Evolutionary conservation across 441 rosid species (phyloP).

Genomic region (Populus hybrid): DNA sequence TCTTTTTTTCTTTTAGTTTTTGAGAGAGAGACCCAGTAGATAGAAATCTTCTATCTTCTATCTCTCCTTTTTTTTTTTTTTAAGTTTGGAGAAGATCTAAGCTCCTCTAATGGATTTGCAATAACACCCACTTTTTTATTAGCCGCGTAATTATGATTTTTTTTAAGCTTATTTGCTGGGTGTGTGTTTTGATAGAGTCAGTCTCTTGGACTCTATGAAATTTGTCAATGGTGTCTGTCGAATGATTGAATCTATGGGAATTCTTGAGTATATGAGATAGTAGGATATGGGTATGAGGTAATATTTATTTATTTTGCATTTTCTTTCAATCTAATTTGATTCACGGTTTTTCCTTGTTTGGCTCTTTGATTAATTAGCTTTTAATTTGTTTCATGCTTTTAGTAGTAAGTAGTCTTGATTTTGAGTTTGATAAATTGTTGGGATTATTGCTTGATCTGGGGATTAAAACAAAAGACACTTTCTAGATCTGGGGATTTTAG

Average conservation of each 20-base stretch:
- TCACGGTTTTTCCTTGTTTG: too few relatives aligned
- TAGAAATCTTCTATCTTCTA: too few relatives aligned
- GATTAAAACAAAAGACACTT: too few relatives aligned
- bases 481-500: not conserved
- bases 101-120: constrained; percentile 42
- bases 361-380: too few relatives aligned
- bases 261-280: constrained; percentile 32
- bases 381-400: too few relatives aligned
- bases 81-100: too few relatives aligned
- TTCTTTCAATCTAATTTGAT: too few relatives aligned
- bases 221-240: constrained; percentile 25
- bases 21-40: too few relatives aligned
- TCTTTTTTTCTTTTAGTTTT: too few relatives aligned
- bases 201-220: too few relatives aligned
- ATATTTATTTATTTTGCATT: constrained; percentile 11
- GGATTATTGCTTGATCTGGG: constrained; percentile 12
- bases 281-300: constrained; percentile 61
- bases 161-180: not conserved
- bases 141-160: not conserved
- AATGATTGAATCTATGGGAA: constrained; percentile 19
- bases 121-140: constrained; percentile 32
- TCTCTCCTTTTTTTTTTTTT: too few relatives aligned
- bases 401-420: not conserved
- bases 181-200: constrained; percentile 10
- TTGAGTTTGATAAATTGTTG: constrained; percentile 20